Conservation (phyloP, 192 early-diverging fungal species). For the Coemansia sp. region DNA sequence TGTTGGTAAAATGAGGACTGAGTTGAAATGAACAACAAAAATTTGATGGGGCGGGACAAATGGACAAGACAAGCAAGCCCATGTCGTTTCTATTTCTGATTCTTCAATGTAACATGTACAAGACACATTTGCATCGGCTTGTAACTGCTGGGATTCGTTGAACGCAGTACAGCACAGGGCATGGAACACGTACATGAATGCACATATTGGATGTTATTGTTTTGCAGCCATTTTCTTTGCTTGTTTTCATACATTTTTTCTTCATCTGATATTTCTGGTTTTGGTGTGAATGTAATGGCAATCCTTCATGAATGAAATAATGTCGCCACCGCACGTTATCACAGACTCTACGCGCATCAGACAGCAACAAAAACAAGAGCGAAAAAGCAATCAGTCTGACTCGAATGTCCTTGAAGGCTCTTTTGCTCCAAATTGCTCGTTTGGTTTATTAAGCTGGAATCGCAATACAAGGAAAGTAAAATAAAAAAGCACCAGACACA, state of each 20-base stretch:
- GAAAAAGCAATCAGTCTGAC: no score
- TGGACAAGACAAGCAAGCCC: no score
- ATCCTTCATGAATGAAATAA: background rate
- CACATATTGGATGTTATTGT: background rate
- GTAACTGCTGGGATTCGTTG: background rate
- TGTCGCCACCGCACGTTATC: constrained; percentile 3
- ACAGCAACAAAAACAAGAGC: no score
- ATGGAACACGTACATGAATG: background rate
- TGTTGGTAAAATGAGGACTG: background rate
- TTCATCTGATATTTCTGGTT: background rate
- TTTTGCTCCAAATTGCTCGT: background rate
- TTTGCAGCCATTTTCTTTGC: no score
- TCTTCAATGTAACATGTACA: background rate
- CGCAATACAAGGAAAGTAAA: no score
- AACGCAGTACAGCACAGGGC: background rate
- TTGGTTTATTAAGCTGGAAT: background rate
- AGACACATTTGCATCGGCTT: background rate
- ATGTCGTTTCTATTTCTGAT: no score
- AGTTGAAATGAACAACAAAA: background rate
- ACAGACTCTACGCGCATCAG: background rate
- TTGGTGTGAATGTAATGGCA: background rate
- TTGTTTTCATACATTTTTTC: background rate
- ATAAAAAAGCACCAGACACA: background rate
- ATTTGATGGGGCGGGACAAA: background rate
- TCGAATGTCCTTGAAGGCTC: no score